Evolutionary conservation across 495 filamentous ascomycete genomes (phyloP), one percentile per base, ranked within the genome.

Genomic region (Aspergillus hancockii): DNA sequence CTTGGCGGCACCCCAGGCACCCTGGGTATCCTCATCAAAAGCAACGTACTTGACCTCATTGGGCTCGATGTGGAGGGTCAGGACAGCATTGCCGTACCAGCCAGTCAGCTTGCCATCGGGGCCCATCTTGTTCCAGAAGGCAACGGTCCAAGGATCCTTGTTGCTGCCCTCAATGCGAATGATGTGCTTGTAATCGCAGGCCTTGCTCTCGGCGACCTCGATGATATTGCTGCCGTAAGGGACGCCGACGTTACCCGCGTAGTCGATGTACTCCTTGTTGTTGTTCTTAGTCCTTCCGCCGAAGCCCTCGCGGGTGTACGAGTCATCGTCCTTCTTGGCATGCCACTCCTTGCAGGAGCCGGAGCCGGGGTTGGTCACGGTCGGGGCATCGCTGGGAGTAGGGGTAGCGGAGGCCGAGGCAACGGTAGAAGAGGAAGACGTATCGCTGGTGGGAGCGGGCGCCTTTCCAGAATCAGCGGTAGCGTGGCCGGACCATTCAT

Each of bases 151-250:
- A 59, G 67, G 34, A 14, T 72, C 68, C 19, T 47, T 52, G 55
- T 72, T 53, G 45, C 64, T 71, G 52, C 80, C 81, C 54, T 70
- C 67, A 64, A 83, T 75, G 10, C 70, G 74, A 58, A 75, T 61
- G 52, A 81, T 79, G 71, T 80, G 74, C 49, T 76, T 67, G 65
- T 83, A 76, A 49, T 72, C 55, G 62, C 66, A 67, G 55, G 76
- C 74, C 18, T 59, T 61, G 49, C 61, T 55, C 31, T 73, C 71
- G 52, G 49, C 22, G 38, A 83, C 72, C 49, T 74, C 67, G 56
- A 75, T 75, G 58, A 85, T 80, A 68, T 85, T 85, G 69, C 77
- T 77, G 36, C 81, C 81, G 69, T 81, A 81, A 14, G 82, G 80
- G 52, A 8, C 58, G 54, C 82, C 82, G 46, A 72, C 56, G 68